These are phyloP conservation scores for Fusarium mundagurra DNA, from an alignment of 2,329 filamentous ascomycete species.

Conservation along the genomic window DNA sequence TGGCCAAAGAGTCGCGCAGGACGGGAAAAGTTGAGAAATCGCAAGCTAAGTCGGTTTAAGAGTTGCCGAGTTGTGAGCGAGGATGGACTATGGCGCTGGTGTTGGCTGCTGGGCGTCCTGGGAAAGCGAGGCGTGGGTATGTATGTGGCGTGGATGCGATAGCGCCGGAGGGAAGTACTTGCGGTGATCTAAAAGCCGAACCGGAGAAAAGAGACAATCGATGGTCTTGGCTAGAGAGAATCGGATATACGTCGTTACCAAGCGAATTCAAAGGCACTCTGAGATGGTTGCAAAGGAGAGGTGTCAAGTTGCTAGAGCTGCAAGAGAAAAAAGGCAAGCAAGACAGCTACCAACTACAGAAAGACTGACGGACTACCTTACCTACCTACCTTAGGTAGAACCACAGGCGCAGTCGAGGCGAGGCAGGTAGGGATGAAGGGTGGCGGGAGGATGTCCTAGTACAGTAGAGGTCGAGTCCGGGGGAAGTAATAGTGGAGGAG, in stretches of 20 bases:
- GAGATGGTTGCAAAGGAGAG: constrained; percentile 2
- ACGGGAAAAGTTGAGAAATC: constrained; percentile 4
- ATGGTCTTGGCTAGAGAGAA: constrained; percentile 1
- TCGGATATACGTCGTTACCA: background rate
- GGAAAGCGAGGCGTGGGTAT: constrained; percentile 36
- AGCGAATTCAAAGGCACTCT: background rate
- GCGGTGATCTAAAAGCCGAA: constrained; percentile 29
- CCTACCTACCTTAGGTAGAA: background rate
- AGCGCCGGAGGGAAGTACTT: constrained; percentile 32
- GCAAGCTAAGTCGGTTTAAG: constrained; percentile 24
- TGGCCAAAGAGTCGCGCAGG: constrained; percentile 6
- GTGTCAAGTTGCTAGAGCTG: constrained; percentile 1
- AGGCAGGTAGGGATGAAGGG: constrained; percentile 29
- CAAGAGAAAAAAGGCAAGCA: background rate
- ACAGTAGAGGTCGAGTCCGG: constrained; percentile 28
- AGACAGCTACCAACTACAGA: constrained; percentile 1
- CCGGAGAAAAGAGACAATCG: constrained; percentile 4
- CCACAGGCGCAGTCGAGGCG: background rate
- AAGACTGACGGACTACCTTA: background rate
- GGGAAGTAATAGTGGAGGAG: constrained; percentile 33
- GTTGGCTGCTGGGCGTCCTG: constrained; percentile 5
- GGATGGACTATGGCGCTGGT: constrained; percentile 20
- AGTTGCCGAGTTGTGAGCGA: constrained; percentile 27
- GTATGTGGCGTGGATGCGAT: constrained; percentile 41
- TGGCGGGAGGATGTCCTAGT: constrained; percentile 34